Base-by-base conservation (phyloP, 2,329 filamentous ascomycete genomes). In the Cladosporium sp. region DNA sequence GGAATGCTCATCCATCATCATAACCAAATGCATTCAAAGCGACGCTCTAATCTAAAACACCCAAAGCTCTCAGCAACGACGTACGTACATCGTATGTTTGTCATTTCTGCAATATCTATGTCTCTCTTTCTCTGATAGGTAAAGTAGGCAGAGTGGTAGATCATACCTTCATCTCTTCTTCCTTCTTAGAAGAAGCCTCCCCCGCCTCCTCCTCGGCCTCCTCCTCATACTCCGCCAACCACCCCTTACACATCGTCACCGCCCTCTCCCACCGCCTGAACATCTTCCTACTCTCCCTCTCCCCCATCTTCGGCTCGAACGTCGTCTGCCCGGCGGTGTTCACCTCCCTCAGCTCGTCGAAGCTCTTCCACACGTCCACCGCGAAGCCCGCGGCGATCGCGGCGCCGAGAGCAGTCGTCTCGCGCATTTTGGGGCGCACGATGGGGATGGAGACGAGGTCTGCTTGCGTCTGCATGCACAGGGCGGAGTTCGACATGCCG, bases 401-500 rank as follows among this genome's bases (percentile, higher is more conserved):
- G 16, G 93, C 92, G 29, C 93, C 93, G 2, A 97, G 85, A 0
- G 92, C 90, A 1, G 93, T 97, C 4, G 92, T 96, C 81, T 97
- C 93, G 65, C 91, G 89, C 93, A 97, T 96, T 65, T 87, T 85
- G 0, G 93, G 93, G 28, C 93, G 88, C 76, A 93, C 88, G 67
- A 97, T 90, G 31, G 89, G 90, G 71, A 96, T 95, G 65, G 88
- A 88, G 72, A 91, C 92, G 60, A 97, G 86, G 79, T 96, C 90
- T 68, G 93, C 90, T 84, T 97, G 93, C 5, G 91, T 92, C 79
- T 90, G 92, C 93, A 97, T 97, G 80, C 89, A 92, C 65, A 96
- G 84, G 75, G 93, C 90, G 12, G 91, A 94, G 79, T 92, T 94
- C 72, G 90, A 93, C 84, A 97, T 91, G 66, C 93, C 93, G 65